Conservation (phyloP, 2,329 filamentous ascomycete genomes). For the Penicillium freii region DNA sequence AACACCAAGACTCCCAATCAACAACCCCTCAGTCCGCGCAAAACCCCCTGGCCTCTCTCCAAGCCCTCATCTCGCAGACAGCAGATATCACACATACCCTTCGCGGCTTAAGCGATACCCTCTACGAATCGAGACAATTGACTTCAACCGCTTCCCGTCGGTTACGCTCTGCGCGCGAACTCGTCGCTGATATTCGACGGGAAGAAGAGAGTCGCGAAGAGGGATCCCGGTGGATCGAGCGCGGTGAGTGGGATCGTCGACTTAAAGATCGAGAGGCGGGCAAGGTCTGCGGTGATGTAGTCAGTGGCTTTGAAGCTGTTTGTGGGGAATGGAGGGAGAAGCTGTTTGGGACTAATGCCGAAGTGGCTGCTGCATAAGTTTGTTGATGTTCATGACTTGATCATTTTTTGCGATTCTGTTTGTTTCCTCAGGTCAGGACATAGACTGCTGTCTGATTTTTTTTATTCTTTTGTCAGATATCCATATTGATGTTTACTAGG, state of each 20-base stretch:
- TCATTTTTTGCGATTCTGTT: conserved; percentile 1
- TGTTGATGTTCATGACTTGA: conserved; percentile 5
- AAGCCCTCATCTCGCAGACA: conserved; percentile 67
- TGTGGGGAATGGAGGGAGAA: conserved; percentile 81
- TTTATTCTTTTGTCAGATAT: conserved; percentile 5
- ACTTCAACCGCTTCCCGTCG: conserved; percentile 77
- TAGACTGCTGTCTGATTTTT: conserved; percentile 2
- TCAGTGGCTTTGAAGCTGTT: conserved; percentile 87
- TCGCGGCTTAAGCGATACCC: conserved; percentile 80
- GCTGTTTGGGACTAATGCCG: conserved; percentile 55
- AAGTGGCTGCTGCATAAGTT: conserved; percentile 32
- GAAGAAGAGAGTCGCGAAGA: conserved; percentile 82
- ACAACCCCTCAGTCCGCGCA: conserved; percentile 30
- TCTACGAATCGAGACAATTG: conserved; percentile 91
- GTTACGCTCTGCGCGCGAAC: conserved; percentile 76
- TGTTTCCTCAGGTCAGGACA: neutral
- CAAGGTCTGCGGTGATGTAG: conserved; percentile 78
- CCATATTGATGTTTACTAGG: conserved; percentile 5
- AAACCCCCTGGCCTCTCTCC: conserved; percentile 63
- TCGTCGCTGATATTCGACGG: conserved; percentile 77
- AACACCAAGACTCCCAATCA: conserved; percentile 30
- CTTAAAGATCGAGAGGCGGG: conserved; percentile 77
- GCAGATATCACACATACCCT: conserved; percentile 74
- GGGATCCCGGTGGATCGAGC: conserved; percentile 75
- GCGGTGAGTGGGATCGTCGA: conserved; percentile 78